phyloP scores from a whole-genome alignment of 1,284 basidiomycete species.

The Heterobasidion irregulare region DNA sequence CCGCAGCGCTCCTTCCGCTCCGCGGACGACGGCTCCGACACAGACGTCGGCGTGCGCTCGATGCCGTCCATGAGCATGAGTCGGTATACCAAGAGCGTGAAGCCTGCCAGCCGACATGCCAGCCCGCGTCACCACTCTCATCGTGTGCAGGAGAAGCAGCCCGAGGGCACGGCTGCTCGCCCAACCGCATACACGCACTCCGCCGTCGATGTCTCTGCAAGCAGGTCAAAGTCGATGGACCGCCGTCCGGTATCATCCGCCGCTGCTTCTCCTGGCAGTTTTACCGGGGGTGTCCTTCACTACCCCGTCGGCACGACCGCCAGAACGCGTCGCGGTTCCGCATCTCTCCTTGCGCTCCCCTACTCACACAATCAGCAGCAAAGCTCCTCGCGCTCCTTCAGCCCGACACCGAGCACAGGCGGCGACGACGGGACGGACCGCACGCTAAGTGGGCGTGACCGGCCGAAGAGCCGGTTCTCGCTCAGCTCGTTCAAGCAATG shows the following conservation, averaged over 20 bases:
- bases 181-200: neutral
- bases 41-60: conserved; percentile 24
- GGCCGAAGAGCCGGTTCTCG: conserved; percentile 12
- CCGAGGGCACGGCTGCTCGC: neutral
- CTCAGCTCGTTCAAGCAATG: conserved; percentile 10
- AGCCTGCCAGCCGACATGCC: neutral
- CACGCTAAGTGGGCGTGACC: neutral
- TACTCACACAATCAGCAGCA: conserved; percentile 1
- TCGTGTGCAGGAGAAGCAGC: neutral
- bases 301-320: neutral
- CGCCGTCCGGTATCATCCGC: neutral
- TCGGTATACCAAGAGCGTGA: conserved; percentile 3
- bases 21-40: conserved; percentile 12
- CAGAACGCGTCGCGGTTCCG: conserved; percentile 8
- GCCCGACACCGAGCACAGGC: conserved; percentile 3
- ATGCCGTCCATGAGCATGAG: conserved; percentile 12
- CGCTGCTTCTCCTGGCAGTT: neutral
- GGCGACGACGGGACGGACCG: neutral
- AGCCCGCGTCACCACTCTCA: neutral
- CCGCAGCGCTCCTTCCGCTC: conserved; percentile 29
- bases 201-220: neutral
- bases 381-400: conserved; percentile 7
- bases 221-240: neutral
- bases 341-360: conserved; percentile 1
- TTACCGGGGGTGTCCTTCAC: neutral